Percentiles rank a stretch among this genome's conserved stretches.
phyloP scores from a whole-genome alignment of 768 basidiomycete genomes.

The Psilocybe cyanescens region DNA sequence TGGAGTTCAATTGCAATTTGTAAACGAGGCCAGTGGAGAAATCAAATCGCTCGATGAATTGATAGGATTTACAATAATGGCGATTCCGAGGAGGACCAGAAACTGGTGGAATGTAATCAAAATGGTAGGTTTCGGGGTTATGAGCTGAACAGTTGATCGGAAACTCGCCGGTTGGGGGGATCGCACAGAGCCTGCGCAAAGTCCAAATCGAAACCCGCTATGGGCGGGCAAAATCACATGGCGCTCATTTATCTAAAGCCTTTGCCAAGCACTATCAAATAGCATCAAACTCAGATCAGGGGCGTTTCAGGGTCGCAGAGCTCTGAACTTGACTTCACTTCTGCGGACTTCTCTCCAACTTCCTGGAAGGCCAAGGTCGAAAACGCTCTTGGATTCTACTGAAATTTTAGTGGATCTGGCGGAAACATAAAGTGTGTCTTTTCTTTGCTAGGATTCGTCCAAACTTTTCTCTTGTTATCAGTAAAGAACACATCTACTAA shows the following conservation, averaged over 20 bases:
- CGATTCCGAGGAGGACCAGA: neutral
- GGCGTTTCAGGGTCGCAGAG: neutral
- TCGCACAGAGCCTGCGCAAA: too few relatives aligned
- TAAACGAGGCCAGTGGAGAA: neutral
- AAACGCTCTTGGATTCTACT: neutral
- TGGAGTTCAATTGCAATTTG: neutral
- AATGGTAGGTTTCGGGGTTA: neutral
- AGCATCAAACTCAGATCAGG: neutral
- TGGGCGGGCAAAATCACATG: neutral
- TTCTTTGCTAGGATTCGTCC: too few relatives aligned
- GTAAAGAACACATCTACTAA: too few relatives aligned
- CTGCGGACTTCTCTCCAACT: neutral
- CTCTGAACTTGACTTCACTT: neutral
- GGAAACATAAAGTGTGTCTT: too few relatives aligned
- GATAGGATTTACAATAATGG: neutral
- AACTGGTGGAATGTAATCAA: neutral
- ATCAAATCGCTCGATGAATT: neutral
- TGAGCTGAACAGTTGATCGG: too few relatives aligned
- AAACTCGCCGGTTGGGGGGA: too few relatives aligned
- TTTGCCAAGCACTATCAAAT: neutral
- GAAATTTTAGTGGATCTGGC: neutral
- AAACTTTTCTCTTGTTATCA: too few relatives aligned
- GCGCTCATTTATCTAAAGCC: neutral
- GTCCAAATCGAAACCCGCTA: neutral
- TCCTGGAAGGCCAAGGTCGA: neutral